Conservation (phyloP, 2,329 filamentous ascomycete species). For the Fusarium lyarnte region DNA sequence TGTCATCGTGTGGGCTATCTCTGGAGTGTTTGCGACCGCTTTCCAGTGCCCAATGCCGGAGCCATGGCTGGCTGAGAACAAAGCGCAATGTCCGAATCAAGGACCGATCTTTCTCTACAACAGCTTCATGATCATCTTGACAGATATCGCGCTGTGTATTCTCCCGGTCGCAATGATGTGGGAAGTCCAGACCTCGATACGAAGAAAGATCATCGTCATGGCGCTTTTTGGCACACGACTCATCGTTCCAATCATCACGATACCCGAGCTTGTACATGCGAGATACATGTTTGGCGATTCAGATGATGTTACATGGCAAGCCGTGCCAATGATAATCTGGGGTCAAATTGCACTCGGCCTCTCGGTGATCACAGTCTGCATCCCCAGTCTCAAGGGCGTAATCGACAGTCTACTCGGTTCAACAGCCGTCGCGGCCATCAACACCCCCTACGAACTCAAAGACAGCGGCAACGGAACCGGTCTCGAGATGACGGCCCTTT, state of each 20-base stretch:
- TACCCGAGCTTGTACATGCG: constrained; percentile 26
- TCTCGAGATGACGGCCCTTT: constrained; percentile 25
- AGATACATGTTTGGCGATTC: constrained; percentile 25
- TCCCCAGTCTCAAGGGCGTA: constrained; percentile 37
- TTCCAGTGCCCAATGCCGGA: constrained; percentile 33
- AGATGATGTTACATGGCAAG: constrained; percentile 27
- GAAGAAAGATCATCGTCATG: constrained; percentile 33
- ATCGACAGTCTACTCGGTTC: constrained; percentile 38
- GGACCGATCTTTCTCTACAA: constrained; percentile 32
- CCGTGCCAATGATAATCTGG: constrained; percentile 32
- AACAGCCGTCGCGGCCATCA: constrained; percentile 30
- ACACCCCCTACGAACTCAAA: constrained; percentile 35
- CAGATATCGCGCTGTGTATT: constrained; percentile 25
- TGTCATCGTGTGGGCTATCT: constrained; percentile 15
- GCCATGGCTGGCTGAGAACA: constrained; percentile 24
- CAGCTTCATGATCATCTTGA: constrained; percentile 26
- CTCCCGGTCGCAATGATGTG: constrained; percentile 41
- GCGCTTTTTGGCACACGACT: constrained; percentile 34
- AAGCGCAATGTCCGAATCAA: constrained; percentile 15
- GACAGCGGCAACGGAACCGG: constrained; percentile 31
- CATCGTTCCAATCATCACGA: constrained; percentile 33
- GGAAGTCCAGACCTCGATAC: constrained; percentile 33
- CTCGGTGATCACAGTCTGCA: constrained; percentile 37
- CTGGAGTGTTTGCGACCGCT: constrained; percentile 20
- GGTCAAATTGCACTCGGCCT: constrained; percentile 34